A percentile compares a stretch with the other conserved stretches of the same genome.
Conservation (phyloP, 305 asterid genomes). For the Rubia occidens region DNA sequence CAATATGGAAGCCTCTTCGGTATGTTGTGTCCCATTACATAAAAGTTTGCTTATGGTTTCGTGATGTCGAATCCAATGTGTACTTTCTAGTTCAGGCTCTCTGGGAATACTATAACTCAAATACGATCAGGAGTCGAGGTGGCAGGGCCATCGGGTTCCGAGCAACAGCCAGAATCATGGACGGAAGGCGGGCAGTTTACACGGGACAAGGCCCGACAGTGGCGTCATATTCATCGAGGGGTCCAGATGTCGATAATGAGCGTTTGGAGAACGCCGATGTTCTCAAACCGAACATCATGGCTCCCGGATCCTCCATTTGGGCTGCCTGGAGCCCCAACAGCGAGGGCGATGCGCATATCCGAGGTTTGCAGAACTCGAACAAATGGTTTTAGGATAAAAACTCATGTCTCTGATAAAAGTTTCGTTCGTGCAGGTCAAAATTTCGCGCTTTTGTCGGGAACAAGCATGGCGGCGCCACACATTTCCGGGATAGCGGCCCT, state of each 20-base stretch:
- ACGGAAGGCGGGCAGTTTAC: conserved; percentile 43
- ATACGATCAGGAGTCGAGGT: conserved; percentile 36
- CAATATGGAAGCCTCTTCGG: conserved; percentile 46
- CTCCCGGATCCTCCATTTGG: conserved; percentile 69
- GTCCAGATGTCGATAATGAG: conserved; percentile 47
- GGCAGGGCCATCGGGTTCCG: conserved; percentile 38
- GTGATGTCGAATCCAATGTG: neutral
- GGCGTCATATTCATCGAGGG: conserved; percentile 57
- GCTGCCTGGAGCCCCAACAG: conserved; percentile 61
- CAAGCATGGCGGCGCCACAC: conserved; percentile 64
- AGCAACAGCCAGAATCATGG: conserved; percentile 40
- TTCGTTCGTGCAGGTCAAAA: conserved; percentile 30
- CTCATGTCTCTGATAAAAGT: too few species aligned
- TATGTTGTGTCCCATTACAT: conserved; percentile 12
- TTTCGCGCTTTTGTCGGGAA: conserved; percentile 49
- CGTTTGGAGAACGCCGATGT: conserved; percentile 48
- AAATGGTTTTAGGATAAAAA: too few species aligned
- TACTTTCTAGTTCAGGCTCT: conserved; percentile 30
- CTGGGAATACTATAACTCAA: conserved; percentile 43
- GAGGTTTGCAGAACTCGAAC: conserved; percentile 22
- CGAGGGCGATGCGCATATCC: conserved; percentile 40
- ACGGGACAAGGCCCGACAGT: conserved; percentile 41
- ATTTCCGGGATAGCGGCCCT: conserved; percentile 54
- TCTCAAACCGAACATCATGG: conserved; percentile 57
- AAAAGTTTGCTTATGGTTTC: neutral